These are phyloP conservation scores for Sistotremastrum suecicum DNA, from an alignment of 768 basidiomycete species.

Conservation along the genomic window DNA sequence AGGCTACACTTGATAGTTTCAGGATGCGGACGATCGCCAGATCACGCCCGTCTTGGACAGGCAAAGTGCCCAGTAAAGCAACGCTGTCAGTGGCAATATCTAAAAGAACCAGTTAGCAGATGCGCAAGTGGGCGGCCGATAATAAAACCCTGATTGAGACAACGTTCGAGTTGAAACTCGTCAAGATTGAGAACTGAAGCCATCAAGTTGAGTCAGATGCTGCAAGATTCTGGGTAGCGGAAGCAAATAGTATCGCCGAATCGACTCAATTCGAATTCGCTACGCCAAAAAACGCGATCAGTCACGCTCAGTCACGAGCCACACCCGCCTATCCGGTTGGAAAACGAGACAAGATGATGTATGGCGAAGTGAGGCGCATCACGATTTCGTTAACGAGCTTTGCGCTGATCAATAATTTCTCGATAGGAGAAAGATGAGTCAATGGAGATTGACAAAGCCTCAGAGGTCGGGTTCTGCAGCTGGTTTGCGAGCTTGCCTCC, in stretches of 20 bases:
- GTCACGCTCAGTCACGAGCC: too few relatives aligned
- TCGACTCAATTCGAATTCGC: too few relatives aligned
- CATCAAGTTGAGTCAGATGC: too few relatives aligned
- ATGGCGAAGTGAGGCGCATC: too few relatives aligned
- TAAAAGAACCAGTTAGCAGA: constrained; percentile 9
- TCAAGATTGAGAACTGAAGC: constrained; percentile 14
- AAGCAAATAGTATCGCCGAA: too few relatives aligned
- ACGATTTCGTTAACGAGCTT: too few relatives aligned
- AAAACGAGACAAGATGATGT: too few relatives aligned
- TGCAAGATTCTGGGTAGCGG: too few relatives aligned
- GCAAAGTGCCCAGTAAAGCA: constrained; percentile 56
- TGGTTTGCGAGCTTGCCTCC: constrained; percentile 49
- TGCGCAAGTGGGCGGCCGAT: not conserved
- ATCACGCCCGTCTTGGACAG: constrained; percentile 15
- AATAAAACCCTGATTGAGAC: constrained; percentile 33
- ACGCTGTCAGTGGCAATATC: constrained; percentile 49
- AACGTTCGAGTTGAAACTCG: constrained; percentile 37
- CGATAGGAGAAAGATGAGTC: too few relatives aligned
- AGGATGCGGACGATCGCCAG: constrained; percentile 65
- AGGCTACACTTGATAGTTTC: constrained; percentile 39
- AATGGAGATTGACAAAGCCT: constrained; percentile 31
- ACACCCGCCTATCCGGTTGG: too few relatives aligned
- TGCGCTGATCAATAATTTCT: too few relatives aligned
- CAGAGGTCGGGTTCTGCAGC: constrained; percentile 68
- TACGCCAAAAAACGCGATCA: too few relatives aligned